phyloP scores from a whole-genome alignment of 495 filamentous ascomycete species.

The Trichoderma virens region DNA sequence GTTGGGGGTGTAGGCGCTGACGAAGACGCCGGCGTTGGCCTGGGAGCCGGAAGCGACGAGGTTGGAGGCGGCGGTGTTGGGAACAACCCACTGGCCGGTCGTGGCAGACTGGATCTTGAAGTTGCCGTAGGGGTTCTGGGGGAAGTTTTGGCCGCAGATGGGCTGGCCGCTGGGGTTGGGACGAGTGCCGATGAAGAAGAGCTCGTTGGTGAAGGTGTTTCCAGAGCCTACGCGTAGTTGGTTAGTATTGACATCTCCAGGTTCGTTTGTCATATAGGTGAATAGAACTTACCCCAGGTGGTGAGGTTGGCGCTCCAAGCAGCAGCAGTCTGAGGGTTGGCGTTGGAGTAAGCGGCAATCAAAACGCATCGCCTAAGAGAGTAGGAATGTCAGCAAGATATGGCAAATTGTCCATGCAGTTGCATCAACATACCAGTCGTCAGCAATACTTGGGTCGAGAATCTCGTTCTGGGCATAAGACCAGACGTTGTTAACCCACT shows the following conservation, averaged over 20 bases:
- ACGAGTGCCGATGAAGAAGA: conserved; percentile 12
- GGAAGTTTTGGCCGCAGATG: conserved; percentile 12
- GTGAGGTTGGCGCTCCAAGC: conserved; percentile 14
- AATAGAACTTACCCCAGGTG: conserved; percentile 9
- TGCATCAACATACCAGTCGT: conserved; percentile 6
- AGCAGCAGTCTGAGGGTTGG: conserved; percentile 10
- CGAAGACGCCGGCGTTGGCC: conserved; percentile 9
- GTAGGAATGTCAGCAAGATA: neutral
- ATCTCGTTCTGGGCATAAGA: conserved; percentile 11
- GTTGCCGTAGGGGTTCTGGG: conserved; percentile 14
- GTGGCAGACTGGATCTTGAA: conserved; percentile 13
- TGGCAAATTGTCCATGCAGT: too few relatives aligned
- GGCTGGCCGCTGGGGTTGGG: conserved; percentile 12
- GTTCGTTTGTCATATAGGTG: neutral
- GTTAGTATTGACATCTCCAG: neutral
- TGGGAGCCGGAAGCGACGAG: conserved; percentile 10
- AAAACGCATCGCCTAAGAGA: conserved; percentile 8
- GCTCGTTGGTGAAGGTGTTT: conserved; percentile 13
- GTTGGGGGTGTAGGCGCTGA: conserved; percentile 13
- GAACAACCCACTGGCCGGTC: conserved; percentile 9
- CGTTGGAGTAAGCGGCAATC: conserved; percentile 14
- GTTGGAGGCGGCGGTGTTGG: neutral
- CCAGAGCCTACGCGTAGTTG: neutral
- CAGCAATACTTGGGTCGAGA: conserved; percentile 10
- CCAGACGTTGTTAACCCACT: conserved; percentile 14